Percentiles rank a stretch among this genome's conserved stretches.
These are phyloP conservation scores for Mycena sp. DNA, from an alignment of 1,284 basidiomycete species.

Conservation along the genomic window DNA sequence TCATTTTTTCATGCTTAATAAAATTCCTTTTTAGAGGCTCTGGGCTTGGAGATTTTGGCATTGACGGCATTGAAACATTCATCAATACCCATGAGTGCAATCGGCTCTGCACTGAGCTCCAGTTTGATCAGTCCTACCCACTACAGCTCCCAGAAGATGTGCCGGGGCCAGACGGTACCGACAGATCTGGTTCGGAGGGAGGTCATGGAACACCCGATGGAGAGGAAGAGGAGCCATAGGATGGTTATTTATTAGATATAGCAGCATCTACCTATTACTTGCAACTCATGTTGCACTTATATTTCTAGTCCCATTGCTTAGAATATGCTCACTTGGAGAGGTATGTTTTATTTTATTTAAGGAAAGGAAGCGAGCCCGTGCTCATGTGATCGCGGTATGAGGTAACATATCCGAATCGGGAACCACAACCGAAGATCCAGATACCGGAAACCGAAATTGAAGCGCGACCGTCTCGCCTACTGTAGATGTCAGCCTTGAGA, in stretches of 20 bases:
- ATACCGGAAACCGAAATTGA: neutral
- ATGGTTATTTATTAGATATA: neutral
- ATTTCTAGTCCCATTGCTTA: no score
- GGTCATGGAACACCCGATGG: neutral
- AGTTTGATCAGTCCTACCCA: neutral
- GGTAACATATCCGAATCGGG: neutral
- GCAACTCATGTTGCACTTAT: no score
- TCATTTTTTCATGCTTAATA: neutral
- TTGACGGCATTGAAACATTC: slow-evolving; percentile 17
- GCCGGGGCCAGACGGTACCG: neutral
- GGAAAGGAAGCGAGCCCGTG: neutral
- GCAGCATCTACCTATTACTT: neutral
- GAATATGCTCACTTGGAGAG: no score
- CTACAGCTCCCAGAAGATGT: neutral
- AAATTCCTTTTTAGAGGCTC: slow-evolving; percentile 8
- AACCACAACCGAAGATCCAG: neutral
- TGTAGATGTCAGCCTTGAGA: slow-evolving; percentile 3
- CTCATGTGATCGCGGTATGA: neutral
- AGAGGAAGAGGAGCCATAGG: neutral
- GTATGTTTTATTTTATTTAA: no score
- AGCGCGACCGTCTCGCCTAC: neutral
- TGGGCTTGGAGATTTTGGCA: slow-evolving; percentile 14
- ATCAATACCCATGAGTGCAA: slow-evolving; percentile 14
- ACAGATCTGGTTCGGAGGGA: neutral
- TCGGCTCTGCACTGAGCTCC: slow-evolving; percentile 3